Percentiles rank a stretch among this genome's conserved stretches.
Evolutionary conservation across 2,329 filamentous ascomycete species (phyloP).

Genomic region (Dactylellina cionopaga): DNA sequence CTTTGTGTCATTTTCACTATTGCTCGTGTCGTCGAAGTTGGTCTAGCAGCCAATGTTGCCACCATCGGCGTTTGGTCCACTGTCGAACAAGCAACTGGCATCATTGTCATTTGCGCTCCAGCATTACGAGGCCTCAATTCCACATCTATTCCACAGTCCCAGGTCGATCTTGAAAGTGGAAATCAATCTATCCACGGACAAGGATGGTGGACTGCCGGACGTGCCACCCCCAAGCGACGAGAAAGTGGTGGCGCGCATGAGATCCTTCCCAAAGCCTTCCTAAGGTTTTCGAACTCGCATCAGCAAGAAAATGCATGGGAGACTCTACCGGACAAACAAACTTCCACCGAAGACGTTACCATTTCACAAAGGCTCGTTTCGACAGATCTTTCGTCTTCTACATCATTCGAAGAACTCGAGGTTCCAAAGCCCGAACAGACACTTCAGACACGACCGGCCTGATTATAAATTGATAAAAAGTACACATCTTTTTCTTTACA

Average conservation of each 20-base stretch:
- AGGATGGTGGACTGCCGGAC: constrained; percentile 51
- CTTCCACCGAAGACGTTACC: constrained; percentile 26
- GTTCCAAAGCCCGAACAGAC: constrained; percentile 22
- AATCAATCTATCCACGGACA: constrained; percentile 47
- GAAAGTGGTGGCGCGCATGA: constrained; percentile 46
- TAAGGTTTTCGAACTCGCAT: constrained; percentile 35
- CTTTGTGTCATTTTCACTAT: constrained; percentile 49
- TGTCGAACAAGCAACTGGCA: constrained; percentile 43
- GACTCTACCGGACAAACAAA: constrained; percentile 39
- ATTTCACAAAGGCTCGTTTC: constrained; percentile 33
- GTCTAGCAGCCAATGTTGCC: constrained; percentile 25
- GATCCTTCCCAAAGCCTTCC: constrained; percentile 40
- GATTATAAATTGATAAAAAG: background rate
- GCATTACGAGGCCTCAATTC: constrained; percentile 32
- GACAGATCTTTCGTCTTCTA: constrained; percentile 26
- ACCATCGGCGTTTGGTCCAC: constrained; percentile 38
- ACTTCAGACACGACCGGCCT: constrained; percentile 21
- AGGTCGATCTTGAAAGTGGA: constrained; percentile 51
- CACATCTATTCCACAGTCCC: constrained; percentile 26
- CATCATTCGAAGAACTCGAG: constrained; percentile 35
- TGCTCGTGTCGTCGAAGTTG: constrained; percentile 31
- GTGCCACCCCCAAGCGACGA: constrained; percentile 42
- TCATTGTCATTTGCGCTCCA: constrained; percentile 48
- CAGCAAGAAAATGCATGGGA: constrained; percentile 46
- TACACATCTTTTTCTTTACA: constrained; percentile 8